Evolutionary conservation across 1,284 basidiomycete species (phyloP), one percentile per base, ranked within the genome.

Genomic region (Caloboletus firmus): DNA sequence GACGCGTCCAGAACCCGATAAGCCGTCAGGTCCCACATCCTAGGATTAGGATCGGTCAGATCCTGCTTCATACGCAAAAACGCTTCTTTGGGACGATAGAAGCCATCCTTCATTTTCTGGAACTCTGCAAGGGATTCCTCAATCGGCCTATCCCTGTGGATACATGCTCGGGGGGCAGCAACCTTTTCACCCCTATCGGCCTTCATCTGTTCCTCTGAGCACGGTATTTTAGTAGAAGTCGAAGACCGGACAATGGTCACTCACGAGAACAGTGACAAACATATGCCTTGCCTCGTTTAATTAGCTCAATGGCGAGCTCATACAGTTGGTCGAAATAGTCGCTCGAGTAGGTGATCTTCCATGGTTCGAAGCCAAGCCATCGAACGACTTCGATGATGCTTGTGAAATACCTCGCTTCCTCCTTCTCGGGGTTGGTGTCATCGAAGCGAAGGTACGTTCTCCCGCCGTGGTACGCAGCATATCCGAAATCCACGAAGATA

Each of bases 11-110:
- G 81, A 41, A 98, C 93, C 34, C 97, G 88, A 71, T 99, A 99
- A 17, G 96, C 96, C 45, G 98, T 93, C 54, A 98, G 74, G 74
- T 99, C 97, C 97, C 97, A 99, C 96, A 99, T 98, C 75, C 96
- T 95, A 24, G 97, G 96, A 74, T 99, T 99, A 12, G 91, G 91
- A 57, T 93, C 91, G 49, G 85, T 80, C 36, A 99, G 76, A 70
- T 99, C 93, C 77, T 96, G 93, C 77, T 99, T 99, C 97, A 99
- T 99, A 44, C 97, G 85, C 49, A 99, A 75, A 60, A 91, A 93
- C 18, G 91, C 95, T 72, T 95, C 87, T 63, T 95, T 94, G 41
- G 95, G 93, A 51, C 84, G 79, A 74, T 96, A 98, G 62, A 87
- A 80, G 17, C 97, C 97, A 56, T 87, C 79, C 74, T 88, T 93